These are phyloP conservation scores for Pseudoneurospora amorphoporcata DNA, from an alignment of 495 filamentous ascomycete genomes.

Conservation along the genomic window DNA sequence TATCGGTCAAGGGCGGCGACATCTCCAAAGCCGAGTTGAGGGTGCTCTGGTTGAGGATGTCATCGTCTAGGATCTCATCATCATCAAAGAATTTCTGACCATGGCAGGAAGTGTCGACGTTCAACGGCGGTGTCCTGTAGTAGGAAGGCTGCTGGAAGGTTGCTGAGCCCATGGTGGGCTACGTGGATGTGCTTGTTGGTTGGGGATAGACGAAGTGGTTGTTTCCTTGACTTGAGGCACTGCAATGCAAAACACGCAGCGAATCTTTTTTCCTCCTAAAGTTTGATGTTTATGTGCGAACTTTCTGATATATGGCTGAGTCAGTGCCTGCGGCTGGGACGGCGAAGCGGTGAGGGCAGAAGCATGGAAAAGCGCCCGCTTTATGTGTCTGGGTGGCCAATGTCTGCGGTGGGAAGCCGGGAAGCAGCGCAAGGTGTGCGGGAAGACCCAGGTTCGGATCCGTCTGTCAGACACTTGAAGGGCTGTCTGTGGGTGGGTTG, in stretches of 20 bases:
- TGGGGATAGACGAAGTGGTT: neutral
- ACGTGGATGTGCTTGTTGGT: slow-evolving; percentile 15
- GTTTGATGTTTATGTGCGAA: slow-evolving; percentile 9
- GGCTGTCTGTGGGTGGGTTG: neutral
- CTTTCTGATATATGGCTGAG: slow-evolving; percentile 22
- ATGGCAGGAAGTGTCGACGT: slow-evolving; percentile 46
- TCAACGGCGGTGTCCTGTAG: slow-evolving; percentile 51
- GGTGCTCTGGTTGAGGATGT: slow-evolving; percentile 61
- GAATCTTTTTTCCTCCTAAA: neutral
- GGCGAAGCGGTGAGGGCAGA: slow-evolving; percentile 23
- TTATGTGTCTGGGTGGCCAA: slow-evolving; percentile 20
- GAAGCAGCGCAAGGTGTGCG: slow-evolving; percentile 1
- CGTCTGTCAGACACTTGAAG: neutral
- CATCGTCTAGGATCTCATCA: slow-evolving; percentile 78
- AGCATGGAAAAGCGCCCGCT: slow-evolving; percentile 9
- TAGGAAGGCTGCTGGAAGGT: slow-evolving; percentile 44
- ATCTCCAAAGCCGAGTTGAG: slow-evolving; percentile 60
- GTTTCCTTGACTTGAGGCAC: neutral
- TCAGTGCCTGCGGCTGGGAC: slow-evolving; percentile 22
- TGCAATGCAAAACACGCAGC: neutral
- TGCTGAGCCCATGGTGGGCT: slow-evolving; percentile 39
- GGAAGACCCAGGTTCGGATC: neutral
- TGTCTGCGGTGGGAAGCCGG: slow-evolving; percentile 8
- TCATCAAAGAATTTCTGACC: slow-evolving; percentile 59
- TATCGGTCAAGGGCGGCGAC: slow-evolving; percentile 52